Conservation (phyloP, 305 asterid species). For the Solanum hybrid region DNA sequence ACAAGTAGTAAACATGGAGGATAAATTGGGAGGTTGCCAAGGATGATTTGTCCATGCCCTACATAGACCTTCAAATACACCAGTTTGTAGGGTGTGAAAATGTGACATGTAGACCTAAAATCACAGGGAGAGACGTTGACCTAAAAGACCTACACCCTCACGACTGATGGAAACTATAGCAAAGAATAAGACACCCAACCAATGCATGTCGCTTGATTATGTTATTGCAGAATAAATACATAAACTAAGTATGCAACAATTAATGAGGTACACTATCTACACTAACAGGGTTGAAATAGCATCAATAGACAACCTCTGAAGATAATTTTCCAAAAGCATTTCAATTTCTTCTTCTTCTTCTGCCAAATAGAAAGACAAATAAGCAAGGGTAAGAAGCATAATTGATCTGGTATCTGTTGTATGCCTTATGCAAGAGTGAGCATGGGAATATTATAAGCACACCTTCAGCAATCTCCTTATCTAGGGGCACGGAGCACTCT, state of each 20-base stretch:
- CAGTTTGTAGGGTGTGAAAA: background rate
- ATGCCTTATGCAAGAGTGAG: background rate
- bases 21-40: background rate
- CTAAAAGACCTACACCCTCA: background rate
- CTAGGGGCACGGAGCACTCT: conserved; percentile 69
- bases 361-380: conserved; percentile 28
- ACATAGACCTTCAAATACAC: background rate
- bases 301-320: conserved; percentile 58
- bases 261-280: background rate
- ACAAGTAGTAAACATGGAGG: background rate
- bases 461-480: conserved; percentile 92
- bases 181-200: background rate
- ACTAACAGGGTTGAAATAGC: background rate
- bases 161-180: background rate
- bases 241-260: background rate
- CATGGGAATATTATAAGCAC: conserved; percentile 12
- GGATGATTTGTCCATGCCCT: background rate
- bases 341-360: conserved; percentile 99
- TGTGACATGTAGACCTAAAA: background rate
- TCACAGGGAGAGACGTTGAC: background rate
- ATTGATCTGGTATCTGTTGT: background rate
- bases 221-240: background rate
- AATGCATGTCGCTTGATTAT: background rate
- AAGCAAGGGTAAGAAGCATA: conserved; percentile 11
- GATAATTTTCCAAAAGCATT: conserved; percentile 95